A percentile compares a stretch with the other conserved stretches of the same genome.
Conservation (phyloP, 129 eudicot genomes). For the Rutidosis leptorrhynchoides region DNA sequence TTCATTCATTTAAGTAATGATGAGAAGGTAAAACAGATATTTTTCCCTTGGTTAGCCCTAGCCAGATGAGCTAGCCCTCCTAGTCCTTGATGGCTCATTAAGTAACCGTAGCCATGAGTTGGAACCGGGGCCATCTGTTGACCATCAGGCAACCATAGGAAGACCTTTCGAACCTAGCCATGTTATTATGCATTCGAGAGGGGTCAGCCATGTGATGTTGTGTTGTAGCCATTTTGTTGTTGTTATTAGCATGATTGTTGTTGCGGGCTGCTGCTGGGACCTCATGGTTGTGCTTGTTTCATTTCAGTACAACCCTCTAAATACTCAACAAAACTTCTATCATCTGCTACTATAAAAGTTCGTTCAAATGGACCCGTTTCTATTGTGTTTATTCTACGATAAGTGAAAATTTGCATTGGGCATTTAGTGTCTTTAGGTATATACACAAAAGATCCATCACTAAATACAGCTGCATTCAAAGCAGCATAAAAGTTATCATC, state of each 20-base stretch:
- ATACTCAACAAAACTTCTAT: slow-evolving; percentile 88
- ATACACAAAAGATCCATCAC: slow-evolving; percentile 94
- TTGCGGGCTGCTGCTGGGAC: slow-evolving; percentile 88
- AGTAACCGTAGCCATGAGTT: slow-evolving; percentile 49
- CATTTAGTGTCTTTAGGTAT: slow-evolving; percentile 82
- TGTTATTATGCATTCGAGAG: slow-evolving; percentile 44
- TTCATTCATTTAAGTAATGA: slow-evolving; percentile 50
- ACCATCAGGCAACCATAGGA: slow-evolving; percentile 28
- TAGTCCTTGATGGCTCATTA: slow-evolving; percentile 43
- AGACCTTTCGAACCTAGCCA: slow-evolving; percentile 59
- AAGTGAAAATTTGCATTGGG: slow-evolving; percentile 96
- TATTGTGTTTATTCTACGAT: slow-evolving; percentile 87
- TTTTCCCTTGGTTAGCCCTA: slow-evolving; percentile 50
- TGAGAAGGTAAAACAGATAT: slow-evolving; percentile 41
- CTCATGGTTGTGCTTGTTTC: slow-evolving; percentile 90
- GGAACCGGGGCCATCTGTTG: slow-evolving; percentile 36
- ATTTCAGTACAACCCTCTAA: slow-evolving; percentile 98
- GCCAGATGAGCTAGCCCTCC: slow-evolving; percentile 46
- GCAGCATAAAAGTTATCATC: slow-evolving; percentile 94
- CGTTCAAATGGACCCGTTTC: slow-evolving; percentile 98
- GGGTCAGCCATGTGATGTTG: slow-evolving; percentile 58
- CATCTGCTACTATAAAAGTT: slow-evolving; percentile 91
- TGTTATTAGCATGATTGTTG: slow-evolving; percentile 52
- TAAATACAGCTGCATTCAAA: slow-evolving; percentile 90
- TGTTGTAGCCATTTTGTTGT: slow-evolving; percentile 32